Evolutionary conservation across 352 stramenopile genomes (phyloP).

Genomic region (Elongisporangium undulatum): DNA sequence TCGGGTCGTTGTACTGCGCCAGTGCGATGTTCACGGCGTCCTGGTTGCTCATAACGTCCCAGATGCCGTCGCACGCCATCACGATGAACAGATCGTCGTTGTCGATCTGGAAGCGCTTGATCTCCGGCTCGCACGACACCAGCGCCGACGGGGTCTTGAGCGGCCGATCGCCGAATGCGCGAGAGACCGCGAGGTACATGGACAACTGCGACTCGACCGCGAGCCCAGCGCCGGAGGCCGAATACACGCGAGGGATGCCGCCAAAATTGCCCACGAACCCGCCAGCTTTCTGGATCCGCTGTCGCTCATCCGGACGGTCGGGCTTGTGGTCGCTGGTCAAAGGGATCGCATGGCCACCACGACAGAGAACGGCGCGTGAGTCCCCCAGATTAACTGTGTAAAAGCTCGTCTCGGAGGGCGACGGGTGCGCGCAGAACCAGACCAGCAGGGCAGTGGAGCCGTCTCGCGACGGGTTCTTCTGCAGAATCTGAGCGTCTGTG

Average conservation of each 20-base stretch:
- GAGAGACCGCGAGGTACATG: constrained; percentile 51
- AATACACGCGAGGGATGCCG: constrained; percentile 52
- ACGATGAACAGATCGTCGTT: constrained; percentile 50
- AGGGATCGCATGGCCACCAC: constrained; percentile 24
- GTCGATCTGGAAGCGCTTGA: constrained; percentile 27
- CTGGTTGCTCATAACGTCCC: constrained; percentile 59
- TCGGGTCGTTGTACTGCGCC: constrained; percentile 27
- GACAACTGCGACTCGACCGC: constrained; percentile 19
- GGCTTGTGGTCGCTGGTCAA: constrained; percentile 63
- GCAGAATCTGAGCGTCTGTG: constrained; percentile 35
- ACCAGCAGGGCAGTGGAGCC: constrained; percentile 47
- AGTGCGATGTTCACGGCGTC: constrained; percentile 46
- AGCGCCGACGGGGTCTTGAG: constrained; percentile 39
- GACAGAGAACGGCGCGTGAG: constrained; percentile 55
- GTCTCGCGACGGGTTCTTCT: constrained; percentile 38
- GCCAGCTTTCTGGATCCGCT: constrained; percentile 42
- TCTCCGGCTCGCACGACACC: constrained; percentile 52
- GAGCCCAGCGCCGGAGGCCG: constrained; percentile 30
- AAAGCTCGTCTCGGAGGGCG: constrained; percentile 16
- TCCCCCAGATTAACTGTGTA: constrained; percentile 63
- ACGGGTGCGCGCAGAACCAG: constrained; percentile 35
- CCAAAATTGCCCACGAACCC: constrained; percentile 44
- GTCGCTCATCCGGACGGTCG: constrained; percentile 32
- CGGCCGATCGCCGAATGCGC: constrained; percentile 53
- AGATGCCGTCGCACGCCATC: constrained; percentile 57